A percentile compares a stretch with the other conserved stretches of the same genome.
Conservation (phyloP, 108 stramenopile genomes). For the Discostella pseudostelligera region DNA sequence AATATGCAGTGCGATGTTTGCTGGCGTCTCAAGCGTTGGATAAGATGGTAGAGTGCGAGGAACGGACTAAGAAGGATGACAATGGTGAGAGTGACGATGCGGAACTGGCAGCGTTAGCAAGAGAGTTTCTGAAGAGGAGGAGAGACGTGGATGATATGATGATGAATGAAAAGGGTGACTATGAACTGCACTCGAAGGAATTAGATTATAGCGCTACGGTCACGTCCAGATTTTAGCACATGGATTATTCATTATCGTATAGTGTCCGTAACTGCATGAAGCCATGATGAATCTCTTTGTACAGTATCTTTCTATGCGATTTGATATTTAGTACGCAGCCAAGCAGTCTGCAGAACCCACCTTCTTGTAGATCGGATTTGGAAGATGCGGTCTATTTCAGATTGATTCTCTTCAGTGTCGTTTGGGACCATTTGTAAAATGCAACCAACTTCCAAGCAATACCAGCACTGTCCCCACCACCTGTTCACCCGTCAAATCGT, state of each 20-base stretch:
- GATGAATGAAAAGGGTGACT: conserved; percentile 22
- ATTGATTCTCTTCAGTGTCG: too few relatives aligned
- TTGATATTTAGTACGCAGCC: too few relatives aligned
- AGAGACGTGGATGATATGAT: conserved; percentile 30
- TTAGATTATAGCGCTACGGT: conserved; percentile 39
- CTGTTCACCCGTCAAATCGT: conserved; percentile 45
- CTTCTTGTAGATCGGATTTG: too few relatives aligned
- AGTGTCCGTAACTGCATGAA: too few relatives aligned
- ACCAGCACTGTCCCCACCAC: conserved; percentile 52
- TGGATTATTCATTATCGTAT: too few relatives aligned
- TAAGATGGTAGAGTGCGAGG: conserved; percentile 25
- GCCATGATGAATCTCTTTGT: too few relatives aligned
- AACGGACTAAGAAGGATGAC: background rate
- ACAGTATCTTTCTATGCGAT: too few relatives aligned
- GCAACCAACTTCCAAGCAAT: conserved; percentile 53
- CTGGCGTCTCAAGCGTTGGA: conserved; percentile 35
- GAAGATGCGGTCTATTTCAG: too few relatives aligned
- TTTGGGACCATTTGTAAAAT: conserved; percentile 47
- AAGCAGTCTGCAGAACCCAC: too few relatives aligned
- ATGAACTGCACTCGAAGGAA: conserved; percentile 42
- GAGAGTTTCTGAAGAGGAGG: conserved; percentile 43
- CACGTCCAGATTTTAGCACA: conserved; percentile 28
- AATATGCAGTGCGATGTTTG: conserved; percentile 41
- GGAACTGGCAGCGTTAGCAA: conserved; percentile 32
- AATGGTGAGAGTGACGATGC: conserved; percentile 24